These are phyloP conservation scores for Scorias spongiosa DNA, from an alignment of 2,329 filamentous ascomycete species.

Conservation along the genomic window DNA sequence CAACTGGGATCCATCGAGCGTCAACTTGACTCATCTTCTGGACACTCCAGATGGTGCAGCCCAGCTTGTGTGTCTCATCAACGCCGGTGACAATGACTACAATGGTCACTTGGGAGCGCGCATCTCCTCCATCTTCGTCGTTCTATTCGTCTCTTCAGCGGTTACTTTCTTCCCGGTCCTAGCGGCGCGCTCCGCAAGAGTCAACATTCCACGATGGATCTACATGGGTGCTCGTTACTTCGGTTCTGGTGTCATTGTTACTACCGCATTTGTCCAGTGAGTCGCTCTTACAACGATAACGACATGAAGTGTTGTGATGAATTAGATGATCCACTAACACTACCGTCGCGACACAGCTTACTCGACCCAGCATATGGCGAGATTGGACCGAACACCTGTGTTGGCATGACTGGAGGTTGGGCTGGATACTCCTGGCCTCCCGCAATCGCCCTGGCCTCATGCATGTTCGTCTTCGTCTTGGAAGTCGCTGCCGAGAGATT, in stretches of 20 bases:
- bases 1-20: no score
- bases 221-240: constrained; percentile 50
- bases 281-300: not conserved
- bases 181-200: constrained; percentile 23
- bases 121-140: constrained; percentile 31
- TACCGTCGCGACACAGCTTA: constrained; percentile 28
- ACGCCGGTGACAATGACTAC: constrained; percentile 35
- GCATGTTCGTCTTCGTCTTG: constrained; percentile 35
- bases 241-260: constrained; percentile 83
- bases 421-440: constrained; percentile 37
- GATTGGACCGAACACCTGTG: constrained; percentile 28
- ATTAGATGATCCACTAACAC: constrained; percentile 21
- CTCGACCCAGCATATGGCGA: constrained; percentile 16
- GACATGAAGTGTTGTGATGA: not conserved
- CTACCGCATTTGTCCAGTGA: constrained; percentile 43
- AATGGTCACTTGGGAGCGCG: constrained; percentile 33
- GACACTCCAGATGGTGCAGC: no score
- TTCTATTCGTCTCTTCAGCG: constrained; percentile 25
- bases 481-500: constrained; percentile 38
- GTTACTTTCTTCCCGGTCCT: constrained; percentile 33
- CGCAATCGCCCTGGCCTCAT: constrained; percentile 34
- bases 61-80: constrained; percentile 36
- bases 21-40: no score
- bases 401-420: constrained; percentile 40
- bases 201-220: constrained; percentile 27